Evolutionary conservation across 2,329 filamentous ascomycete species (phyloP).

Genomic region (Chrysosporium keratinophilum): DNA sequence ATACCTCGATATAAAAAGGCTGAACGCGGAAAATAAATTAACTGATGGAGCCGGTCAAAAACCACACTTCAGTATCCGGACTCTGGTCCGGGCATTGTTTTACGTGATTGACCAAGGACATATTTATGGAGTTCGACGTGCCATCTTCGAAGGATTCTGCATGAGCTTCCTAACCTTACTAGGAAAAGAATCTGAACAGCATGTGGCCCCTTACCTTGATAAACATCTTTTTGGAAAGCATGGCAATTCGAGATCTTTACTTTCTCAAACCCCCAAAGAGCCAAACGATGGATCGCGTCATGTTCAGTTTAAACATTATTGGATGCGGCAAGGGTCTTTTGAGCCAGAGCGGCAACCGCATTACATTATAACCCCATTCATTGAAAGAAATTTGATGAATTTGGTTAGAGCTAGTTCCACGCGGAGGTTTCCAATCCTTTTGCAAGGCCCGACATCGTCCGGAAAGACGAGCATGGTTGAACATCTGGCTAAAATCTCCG

Average conservation of each 20-base stretch:
- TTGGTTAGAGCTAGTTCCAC: constrained; percentile 89
- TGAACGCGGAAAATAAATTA: constrained; percentile 70
- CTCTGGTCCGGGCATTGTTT: constrained; percentile 75
- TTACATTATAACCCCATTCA: constrained; percentile 94
- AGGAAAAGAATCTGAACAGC: constrained; percentile 66
- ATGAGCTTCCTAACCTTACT: constrained; percentile 96
- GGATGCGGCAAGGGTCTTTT: constrained; percentile 68
- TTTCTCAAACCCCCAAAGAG: constrained; percentile 66
- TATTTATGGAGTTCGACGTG: constrained; percentile 72
- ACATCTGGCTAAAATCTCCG: constrained; percentile 90
- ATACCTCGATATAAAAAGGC: constrained; percentile 75
- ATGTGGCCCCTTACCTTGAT: constrained; percentile 68
- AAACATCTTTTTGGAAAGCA: constrained; percentile 66
- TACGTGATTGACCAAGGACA: constrained; percentile 80
- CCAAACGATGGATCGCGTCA: constrained; percentile 68
- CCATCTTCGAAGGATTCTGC: constrained; percentile 87
- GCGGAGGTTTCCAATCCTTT: constrained; percentile 78
- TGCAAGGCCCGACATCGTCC: constrained; percentile 92
- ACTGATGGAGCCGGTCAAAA: constrained; percentile 94
- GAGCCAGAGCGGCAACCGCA: constrained; percentile 62
- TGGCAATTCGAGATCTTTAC: constrained; percentile 58
- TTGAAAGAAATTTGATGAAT: constrained; percentile 89
- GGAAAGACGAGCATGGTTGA: constrained; percentile 99
- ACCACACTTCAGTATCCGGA: constrained; percentile 92
- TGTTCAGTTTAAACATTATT: constrained; percentile 80